A percentile compares a stretch with the other conserved stretches of the same genome.
Conservation (phyloP, 495 filamentous ascomycete genomes). For the Lindgomyces ingoldianus region DNA sequence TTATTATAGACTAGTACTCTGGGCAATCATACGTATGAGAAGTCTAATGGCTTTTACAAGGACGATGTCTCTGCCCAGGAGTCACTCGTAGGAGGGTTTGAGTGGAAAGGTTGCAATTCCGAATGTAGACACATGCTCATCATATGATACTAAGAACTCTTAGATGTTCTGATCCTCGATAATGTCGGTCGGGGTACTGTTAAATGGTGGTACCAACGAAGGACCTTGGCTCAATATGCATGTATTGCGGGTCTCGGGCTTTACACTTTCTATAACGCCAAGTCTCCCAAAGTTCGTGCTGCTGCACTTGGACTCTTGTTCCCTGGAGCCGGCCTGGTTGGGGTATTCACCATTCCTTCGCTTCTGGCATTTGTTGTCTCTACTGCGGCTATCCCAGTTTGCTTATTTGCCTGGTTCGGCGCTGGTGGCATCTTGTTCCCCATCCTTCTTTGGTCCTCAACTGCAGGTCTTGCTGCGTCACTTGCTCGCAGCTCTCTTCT, state of each 20-base stretch:
- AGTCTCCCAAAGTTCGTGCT: constrained; percentile 11
- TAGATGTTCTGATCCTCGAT: constrained; percentile 21
- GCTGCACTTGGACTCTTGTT: constrained; percentile 20
- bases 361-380: constrained; percentile 10
- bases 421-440: constrained; percentile 21
- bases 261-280: constrained; percentile 15
- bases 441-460: constrained; percentile 5
- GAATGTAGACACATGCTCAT: background rate
- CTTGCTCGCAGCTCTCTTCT: constrained; percentile 7
- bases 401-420: constrained; percentile 26
- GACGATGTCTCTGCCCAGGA: background rate
- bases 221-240: constrained; percentile 14
- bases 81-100: background rate
- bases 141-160: background rate
- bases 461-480: background rate
- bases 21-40: background rate
- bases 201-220: constrained; percentile 16
- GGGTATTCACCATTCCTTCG: constrained; percentile 10
- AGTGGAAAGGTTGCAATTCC: constrained; percentile 1
- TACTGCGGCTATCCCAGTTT: background rate
- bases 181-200: constrained; percentile 9
- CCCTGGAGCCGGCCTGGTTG: constrained; percentile 27
- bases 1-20: background rate
- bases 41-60: background rate
- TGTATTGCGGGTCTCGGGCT: constrained; percentile 6